Evolutionary conservation across 75 land plant genomes (phyloP), one percentile per base, ranked within the genome.

Genomic region (Azolla pinnata): DNA sequence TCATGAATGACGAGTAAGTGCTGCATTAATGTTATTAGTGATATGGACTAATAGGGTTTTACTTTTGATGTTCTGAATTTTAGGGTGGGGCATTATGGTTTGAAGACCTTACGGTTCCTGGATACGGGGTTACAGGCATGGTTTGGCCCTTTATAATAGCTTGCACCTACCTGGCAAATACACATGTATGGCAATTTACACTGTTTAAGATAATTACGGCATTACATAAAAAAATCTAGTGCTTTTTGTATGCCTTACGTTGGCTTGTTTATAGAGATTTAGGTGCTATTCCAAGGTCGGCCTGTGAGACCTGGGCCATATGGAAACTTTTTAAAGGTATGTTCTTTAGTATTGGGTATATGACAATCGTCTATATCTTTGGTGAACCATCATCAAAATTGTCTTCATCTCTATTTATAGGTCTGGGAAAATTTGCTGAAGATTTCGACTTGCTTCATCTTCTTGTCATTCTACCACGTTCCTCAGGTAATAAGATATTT

Each of bases 31-130:
- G n/a, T n/a, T n/a, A n/a, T n/a, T n/a, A n/a, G n/a, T n/a, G n/a
- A n/a, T n/a, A n/a, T n/a, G n/a, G n/a, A n/a, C n/a, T n/a, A n/a
- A n/a, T n/a, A n/a, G n/a, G n/a, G n/a, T n/a, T n/a, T n/a, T n/a
- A n/a, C n/a, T n/a, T n/a, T n/a, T n/a, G n/a, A n/a, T n/a, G n/a
- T n/a, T n/a, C n/a, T n/a, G n/a, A n/a, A n/a, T n/a, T 46, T 3
- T 24, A 52, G 54, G 54, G 54, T 52, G 54, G 54, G 27, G 3
- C 24, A 25, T 26, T 52, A 24, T 52, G 54, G 54, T 47, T 47
- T 18, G 27, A 52, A 25, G 54, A 52, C 54, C 54, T 52, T 21
- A 52, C 54, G 14, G 54, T 25, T 24, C 54, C 54, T 52, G 54
- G 54, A 25, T 16, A 52, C 1, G 54, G 54, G 28, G 14, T 52